Conservation (phyloP, 2,329 filamentous ascomycete genomes). For the Fusarium napiforme region DNA sequence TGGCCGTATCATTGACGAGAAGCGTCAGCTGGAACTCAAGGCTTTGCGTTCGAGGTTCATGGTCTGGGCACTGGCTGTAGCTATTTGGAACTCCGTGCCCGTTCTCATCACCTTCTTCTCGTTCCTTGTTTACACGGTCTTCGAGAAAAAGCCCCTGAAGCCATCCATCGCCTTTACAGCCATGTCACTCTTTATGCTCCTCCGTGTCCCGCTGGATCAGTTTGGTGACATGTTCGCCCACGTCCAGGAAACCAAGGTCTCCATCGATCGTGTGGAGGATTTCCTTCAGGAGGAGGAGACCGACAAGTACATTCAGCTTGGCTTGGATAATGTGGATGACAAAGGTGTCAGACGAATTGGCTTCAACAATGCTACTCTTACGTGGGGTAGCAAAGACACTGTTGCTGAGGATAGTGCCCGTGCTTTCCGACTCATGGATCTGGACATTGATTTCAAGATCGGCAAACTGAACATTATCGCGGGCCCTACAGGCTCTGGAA, state of each 20-base stretch:
- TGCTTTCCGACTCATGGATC: conserved; percentile 83
- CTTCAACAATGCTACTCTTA: conserved; percentile 84
- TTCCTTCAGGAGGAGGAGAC: conserved; percentile 95
- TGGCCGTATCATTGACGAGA: conserved; percentile 86
- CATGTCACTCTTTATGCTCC: conserved; percentile 92
- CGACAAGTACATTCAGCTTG: conserved; percentile 90
- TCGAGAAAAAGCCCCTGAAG: conserved; percentile 89
- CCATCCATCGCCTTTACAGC: conserved; percentile 96
- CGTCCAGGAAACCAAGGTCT: conserved; percentile 97
- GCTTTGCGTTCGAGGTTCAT: conserved; percentile 85
- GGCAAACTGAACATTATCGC: conserved; percentile 92
- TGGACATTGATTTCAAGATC: conserved; percentile 84
- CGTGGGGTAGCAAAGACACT: conserved; percentile 82
- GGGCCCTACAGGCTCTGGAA: conserved; percentile 92
- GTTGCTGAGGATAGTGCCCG: conserved; percentile 73
- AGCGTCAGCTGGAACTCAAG: conserved; percentile 80
- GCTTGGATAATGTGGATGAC: conserved; percentile 74
- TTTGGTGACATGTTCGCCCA: conserved; percentile 98
- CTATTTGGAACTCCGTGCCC: conserved; percentile 95
- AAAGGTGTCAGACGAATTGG: conserved; percentile 81
- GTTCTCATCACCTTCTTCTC: conserved; percentile 96
- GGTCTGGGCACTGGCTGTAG: conserved; percentile 90
- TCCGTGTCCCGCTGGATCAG: conserved; percentile 93
- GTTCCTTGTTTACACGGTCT: conserved; percentile 89
- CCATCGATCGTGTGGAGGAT: conserved; percentile 94